Evolutionary conservation across 345 rosid species (phyloP).

Genomic region (Pugionium cornutum): DNA sequence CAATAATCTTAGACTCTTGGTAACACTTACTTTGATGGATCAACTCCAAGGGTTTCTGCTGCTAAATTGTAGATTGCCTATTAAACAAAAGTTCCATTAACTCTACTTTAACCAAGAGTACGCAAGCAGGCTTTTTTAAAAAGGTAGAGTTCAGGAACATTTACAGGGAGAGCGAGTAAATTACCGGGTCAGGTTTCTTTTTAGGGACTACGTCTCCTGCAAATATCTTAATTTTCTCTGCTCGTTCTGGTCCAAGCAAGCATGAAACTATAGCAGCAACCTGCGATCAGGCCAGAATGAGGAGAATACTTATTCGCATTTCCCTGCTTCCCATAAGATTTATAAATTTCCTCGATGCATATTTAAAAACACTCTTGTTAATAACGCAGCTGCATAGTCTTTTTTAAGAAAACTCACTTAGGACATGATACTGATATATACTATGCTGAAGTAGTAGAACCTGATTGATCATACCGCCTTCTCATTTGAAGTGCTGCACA

Average conservation of each 20-base stretch:
- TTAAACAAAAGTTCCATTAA: constrained; percentile 13
- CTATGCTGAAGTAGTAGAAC: constrained; percentile 46
- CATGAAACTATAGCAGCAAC: constrained; percentile 88
- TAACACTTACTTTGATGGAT: constrained; percentile 70
- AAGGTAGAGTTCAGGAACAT: too few relatives aligned
- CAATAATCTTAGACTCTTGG: not conserved
- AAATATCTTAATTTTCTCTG: constrained; percentile 82
- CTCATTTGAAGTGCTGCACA: constrained; percentile 96
- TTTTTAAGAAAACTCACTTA: not conserved
- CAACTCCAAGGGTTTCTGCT: constrained; percentile 83
- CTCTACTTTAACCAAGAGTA: constrained; percentile 11
- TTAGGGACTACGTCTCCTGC: constrained; percentile 94
- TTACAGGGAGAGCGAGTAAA: not conserved
- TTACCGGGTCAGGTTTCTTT: constrained; percentile 93
- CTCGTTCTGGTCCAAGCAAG: constrained; percentile 86
- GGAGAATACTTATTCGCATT: constrained; percentile 7
- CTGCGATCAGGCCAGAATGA: constrained; percentile 46
- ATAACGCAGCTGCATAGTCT: not conserved
- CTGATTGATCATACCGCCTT: constrained; percentile 91
- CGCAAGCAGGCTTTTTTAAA: not conserved
- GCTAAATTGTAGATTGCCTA: constrained; percentile 91
- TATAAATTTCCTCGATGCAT: constrained; percentile 1
- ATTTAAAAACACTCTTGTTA: not conserved
- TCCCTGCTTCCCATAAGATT: not conserved
- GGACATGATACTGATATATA: constrained; percentile 1